Evolutionary conservation across 768 basidiomycete genomes (phyloP).

Genomic region (Daedaleopsis nitida): DNA sequence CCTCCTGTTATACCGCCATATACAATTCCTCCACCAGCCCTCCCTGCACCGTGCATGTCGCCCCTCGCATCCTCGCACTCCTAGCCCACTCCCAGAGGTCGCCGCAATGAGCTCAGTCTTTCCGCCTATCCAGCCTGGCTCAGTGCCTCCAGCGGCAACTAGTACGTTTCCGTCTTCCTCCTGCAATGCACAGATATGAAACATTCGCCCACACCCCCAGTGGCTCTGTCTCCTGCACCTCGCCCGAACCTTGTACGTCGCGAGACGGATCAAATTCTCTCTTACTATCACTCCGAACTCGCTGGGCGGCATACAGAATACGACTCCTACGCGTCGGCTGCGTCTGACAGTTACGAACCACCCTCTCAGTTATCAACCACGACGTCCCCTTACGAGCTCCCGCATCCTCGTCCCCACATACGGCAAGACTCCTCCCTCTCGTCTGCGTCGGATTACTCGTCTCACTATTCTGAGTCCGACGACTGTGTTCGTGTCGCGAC

Average conservation of each 20-base stretch:
- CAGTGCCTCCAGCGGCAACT: neutral
- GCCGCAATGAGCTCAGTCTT: conserved; percentile 16
- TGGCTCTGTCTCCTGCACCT: conserved; percentile 10
- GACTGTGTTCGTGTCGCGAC: conserved; percentile 23
- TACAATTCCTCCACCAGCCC: too few relatives aligned
- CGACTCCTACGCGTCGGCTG: conserved; percentile 18
- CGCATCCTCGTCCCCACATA: conserved; percentile 4
- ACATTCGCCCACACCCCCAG: neutral
- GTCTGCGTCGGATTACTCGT: conserved; percentile 56
- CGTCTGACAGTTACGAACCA: conserved; percentile 11
- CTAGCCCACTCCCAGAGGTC: neutral
- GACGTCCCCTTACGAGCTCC: conserved; percentile 5
- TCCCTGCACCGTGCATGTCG: neutral
- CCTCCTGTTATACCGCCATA: neutral
- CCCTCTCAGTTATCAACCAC: conserved; percentile 7
- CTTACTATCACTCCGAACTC: conserved; percentile 59
- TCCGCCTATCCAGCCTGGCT: conserved; percentile 4
- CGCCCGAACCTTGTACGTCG: conserved; percentile 31
- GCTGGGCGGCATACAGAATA: conserved; percentile 35
- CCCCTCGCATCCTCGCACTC: neutral
- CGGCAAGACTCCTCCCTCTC: conserved; percentile 21
- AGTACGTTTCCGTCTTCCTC: conserved; percentile 4
- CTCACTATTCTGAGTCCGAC: conserved; percentile 38
- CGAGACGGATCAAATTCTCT: conserved; percentile 49
- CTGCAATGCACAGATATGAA: neutral